Evolutionary conservation across 225 moss, liverwort and hornwort genomes (phyloP).

Genomic region (Marchantia polymorpha): DNA sequence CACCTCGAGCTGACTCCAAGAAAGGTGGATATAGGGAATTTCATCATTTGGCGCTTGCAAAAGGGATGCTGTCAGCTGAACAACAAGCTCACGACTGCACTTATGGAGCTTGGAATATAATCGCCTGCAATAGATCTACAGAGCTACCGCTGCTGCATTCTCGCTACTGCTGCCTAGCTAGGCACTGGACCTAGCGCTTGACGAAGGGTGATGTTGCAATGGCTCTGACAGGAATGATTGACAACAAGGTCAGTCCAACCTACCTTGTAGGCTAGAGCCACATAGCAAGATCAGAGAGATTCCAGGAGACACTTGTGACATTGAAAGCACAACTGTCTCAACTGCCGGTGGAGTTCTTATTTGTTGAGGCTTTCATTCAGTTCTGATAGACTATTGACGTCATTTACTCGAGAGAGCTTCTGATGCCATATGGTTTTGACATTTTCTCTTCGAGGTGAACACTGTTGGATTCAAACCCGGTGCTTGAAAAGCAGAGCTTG

Average conservation of each 20-base stretch:
- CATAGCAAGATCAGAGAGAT: neutral
- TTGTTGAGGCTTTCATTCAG: neutral
- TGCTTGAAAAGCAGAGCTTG: too few species aligned
- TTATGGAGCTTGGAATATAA: slow-evolving; percentile 2
- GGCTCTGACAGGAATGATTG: neutral
- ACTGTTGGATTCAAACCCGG: too few species aligned
- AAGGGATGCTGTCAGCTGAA: neutral
- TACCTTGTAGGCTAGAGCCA: neutral
- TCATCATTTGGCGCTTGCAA: neutral
- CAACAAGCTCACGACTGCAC: neutral
- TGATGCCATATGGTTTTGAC: too few species aligned
- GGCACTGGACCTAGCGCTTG: too few species aligned
- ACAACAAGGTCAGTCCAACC: neutral
- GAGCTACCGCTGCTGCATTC: too few species aligned
- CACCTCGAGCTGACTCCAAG: neutral
- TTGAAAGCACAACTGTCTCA: neutral
- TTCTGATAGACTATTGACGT: too few species aligned
- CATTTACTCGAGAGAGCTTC: too few species aligned
- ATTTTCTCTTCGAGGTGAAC: too few species aligned
- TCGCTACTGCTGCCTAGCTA: too few species aligned
- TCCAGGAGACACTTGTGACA: neutral
- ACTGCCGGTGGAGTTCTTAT: neutral
- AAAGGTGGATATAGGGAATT: neutral
- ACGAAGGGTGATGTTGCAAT: too few species aligned
- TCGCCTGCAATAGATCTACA: too few species aligned